These are phyloP conservation scores for Leishmania braziliensis DNA, from an alignment of 208 protist genomes.

Conservation along the genomic window DNA sequence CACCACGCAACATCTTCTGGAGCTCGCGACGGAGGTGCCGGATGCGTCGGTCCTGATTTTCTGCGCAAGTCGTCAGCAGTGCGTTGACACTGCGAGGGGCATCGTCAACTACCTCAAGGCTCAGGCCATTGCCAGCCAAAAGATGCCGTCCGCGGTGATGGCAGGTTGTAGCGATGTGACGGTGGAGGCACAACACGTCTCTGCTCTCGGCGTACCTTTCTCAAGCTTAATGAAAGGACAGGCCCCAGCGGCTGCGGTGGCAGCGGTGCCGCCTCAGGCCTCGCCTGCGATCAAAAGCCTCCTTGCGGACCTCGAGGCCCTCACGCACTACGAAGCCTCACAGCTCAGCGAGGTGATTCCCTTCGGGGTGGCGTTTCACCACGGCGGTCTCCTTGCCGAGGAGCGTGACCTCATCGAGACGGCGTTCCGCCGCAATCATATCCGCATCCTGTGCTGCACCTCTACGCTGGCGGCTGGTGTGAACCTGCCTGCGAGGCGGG, in stretches of 20 bases:
- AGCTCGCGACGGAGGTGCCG: constrained; percentile 69
- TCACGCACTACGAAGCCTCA: constrained; percentile 39
- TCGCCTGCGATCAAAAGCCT: constrained; percentile 31
- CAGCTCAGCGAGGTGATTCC: constrained; percentile 60
- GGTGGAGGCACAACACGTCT: background rate
- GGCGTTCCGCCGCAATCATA: constrained; percentile 66
- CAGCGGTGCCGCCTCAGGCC: constrained; percentile 28
- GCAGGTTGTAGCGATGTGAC: background rate
- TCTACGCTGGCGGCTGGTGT: constrained; percentile 94
- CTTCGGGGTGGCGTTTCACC: constrained; percentile 89
- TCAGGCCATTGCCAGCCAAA: constrained; percentile 23
- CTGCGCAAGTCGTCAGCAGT: constrained; percentile 80
- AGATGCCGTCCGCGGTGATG: background rate
- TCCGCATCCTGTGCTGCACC: constrained; percentile 91
- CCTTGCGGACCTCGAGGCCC: constrained; percentile 43
- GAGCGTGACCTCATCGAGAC: constrained; percentile 84
- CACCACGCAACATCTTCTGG: constrained; percentile 46
- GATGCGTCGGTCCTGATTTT: constrained; percentile 82
- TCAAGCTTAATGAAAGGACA: background rate
- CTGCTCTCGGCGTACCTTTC: constrained; percentile 12
- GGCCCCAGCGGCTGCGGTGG: constrained; percentile 1
- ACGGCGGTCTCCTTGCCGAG: constrained; percentile 83
- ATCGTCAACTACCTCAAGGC: constrained; percentile 47
- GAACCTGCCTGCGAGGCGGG: constrained; percentile 91
- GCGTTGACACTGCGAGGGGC: constrained; percentile 67